Percentiles rank a stretch among this genome's conserved stretches.
Conservation (phyloP, 768 basidiomycete genomes). For the Podaxis carcinomalis region DNA sequence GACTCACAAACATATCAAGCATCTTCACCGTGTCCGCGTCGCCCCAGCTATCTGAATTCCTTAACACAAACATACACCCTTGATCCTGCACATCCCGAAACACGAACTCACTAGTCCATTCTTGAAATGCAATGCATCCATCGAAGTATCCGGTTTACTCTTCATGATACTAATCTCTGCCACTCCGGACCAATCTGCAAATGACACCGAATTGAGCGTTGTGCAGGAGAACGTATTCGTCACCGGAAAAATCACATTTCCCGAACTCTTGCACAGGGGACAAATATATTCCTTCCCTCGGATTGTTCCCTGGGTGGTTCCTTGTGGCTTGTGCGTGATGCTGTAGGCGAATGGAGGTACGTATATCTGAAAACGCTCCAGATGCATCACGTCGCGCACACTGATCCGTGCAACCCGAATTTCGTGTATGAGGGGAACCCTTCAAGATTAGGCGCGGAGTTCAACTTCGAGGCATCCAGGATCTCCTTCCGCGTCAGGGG, state of each 20-base stretch:
- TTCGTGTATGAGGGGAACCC: constrained; percentile 73
- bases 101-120: constrained; percentile 83
- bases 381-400: constrained; percentile 96
- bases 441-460: constrained; percentile 53
- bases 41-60: constrained; percentile 47
- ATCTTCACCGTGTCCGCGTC: constrained; percentile 66
- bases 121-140: constrained; percentile 71
- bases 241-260: constrained; percentile 91
- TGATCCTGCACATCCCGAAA: constrained; percentile 86
- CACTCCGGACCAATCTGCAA: constrained; percentile 86
- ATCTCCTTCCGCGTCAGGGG: constrained; percentile 45
- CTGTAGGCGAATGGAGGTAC: constrained; percentile 77
- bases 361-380: constrained; percentile 91
- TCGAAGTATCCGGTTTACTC: constrained; percentile 65
- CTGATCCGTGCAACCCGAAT: constrained; percentile 83
- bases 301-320: constrained; percentile 93
- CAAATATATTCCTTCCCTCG: constrained; percentile 95
- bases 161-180: constrained; percentile 89
- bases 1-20: constrained; percentile 87
- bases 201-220: constrained; percentile 53
- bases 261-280: constrained; percentile 93
- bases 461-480: constrained; percentile 38
- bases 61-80: constrained; percentile 55
- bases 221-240: constrained; percentile 42
- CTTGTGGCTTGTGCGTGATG: constrained; percentile 86